Base-by-base conservation (phyloP, 2,329 filamentous ascomycete genomes). In the Aspergillus sp. region DNA sequence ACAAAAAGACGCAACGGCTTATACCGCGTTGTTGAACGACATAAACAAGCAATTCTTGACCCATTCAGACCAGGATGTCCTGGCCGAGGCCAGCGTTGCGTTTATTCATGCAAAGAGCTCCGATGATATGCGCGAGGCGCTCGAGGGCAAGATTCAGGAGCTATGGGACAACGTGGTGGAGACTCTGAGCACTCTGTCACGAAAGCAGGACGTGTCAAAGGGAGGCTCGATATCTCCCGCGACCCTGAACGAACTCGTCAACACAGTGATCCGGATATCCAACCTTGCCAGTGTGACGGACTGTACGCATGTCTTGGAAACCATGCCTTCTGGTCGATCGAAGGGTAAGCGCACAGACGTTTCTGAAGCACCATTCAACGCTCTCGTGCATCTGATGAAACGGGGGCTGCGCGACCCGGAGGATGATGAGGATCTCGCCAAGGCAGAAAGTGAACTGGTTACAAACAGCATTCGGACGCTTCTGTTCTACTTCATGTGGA, bases 401-500 rank as follows among this genome's bases (percentile, higher is more conserved):
- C 89, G 93, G 50, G 94, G 91, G 53, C 83, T 88, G 54, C 86
- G 88, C 48, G 83, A 74, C 55, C 64, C 71, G 32, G 87, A 89
- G 57, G 80, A 87, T 3, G 86, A 92, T 57, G 85, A 88, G 47
- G 88, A 90, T 13, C 83, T 88, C 25, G 90, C 92, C 64, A 87
- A 87, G 47, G 80, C 91, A 11, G 94, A 98, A 74, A 90, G 95
- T 66, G 88, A 91, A 64, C 82, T 95, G 47, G 88, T 92, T 6
- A 82, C 86, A 2, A 89, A 88, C 68, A 89, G 92, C 30, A 90
- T 96, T 69, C 89, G 90, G 65, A 84, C 88, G 2, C 83, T 90
- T 54, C 83, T 92, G 50, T 92, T 96, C 77, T 98, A 97, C 78
- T 96, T 97, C 73, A 91, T 96, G 87, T 99, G 95, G 95, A 94